These are phyloP conservation scores for Nidula niveotomentosa DNA, from an alignment of 1,284 basidiomycete species.

Conservation along the genomic window DNA sequence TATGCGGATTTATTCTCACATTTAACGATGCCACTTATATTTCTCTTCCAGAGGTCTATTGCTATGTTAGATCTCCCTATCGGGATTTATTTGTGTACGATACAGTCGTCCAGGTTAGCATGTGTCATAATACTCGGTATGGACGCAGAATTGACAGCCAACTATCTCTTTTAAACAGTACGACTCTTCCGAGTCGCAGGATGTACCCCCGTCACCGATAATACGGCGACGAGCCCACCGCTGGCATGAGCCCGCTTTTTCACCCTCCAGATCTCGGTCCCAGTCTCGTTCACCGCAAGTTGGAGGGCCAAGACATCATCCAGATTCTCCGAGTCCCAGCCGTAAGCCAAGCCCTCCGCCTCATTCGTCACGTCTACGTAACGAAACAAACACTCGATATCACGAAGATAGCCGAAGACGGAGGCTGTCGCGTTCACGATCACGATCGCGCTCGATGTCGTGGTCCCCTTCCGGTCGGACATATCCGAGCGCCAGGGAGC, in stretches of 20 bases:
- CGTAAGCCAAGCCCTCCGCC: too few species aligned
- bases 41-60: constrained; percentile 69
- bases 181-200: constrained; percentile 56
- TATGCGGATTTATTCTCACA: constrained; percentile 27
- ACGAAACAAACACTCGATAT: too few species aligned
- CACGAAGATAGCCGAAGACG: constrained; percentile 4
- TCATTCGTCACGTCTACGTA: too few species aligned
- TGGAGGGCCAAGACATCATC: too few species aligned
- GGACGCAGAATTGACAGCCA: not conserved
- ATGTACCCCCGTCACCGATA: constrained; percentile 26
- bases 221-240: constrained; percentile 27
- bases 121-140: constrained; percentile 1
- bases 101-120: constrained; percentile 71
- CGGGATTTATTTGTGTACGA: constrained; percentile 82
- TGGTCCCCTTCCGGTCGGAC: constrained; percentile 29
- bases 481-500: constrained; percentile 13
- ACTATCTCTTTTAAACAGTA: constrained; percentile 3
- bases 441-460: constrained; percentile 14
- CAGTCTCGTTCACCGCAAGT: constrained; percentile 2
- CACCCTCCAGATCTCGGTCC: constrained; percentile 14
- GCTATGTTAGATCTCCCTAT: constrained; percentile 83
- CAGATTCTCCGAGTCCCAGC: too few species aligned
- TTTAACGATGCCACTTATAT: constrained; percentile 3
- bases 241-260: constrained; percentile 35
- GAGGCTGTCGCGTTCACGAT: constrained; percentile 6